Base-by-base conservation (phyloP, 805 yeast genomes). In the Barnettozyma salicaria region DNA sequence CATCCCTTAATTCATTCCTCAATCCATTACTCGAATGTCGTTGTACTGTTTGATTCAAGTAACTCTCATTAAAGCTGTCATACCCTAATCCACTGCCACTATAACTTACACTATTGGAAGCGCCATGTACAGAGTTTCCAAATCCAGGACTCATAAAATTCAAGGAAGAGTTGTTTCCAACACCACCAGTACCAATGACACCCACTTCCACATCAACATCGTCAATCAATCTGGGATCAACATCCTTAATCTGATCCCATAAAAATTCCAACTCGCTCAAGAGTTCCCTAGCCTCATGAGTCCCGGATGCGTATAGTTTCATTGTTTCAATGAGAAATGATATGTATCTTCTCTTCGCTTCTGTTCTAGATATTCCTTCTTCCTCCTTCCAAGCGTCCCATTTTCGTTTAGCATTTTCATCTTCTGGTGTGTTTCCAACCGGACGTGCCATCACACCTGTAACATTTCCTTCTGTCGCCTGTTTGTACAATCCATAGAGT, bases 301-400 rank as follows among this genome's bases (percentile, higher is more conserved):
- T 73, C 9, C 80, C 80, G 46, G 76, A 68, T 14, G 87, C 88
- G 48, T 80, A 80, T 3, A 70, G 61, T 40, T 67, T 65, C 88
- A 86, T 80, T 6, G 92, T 80, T 34, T 78, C 80, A 19, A 87
- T 74, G 27, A 86, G 67, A 43, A 67, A 75, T 26, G 77, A 67
- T 19, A 85, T 79, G 55, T 86, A 86, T 33, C 68, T 61, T 30
- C 81, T 64, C 55, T 87, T 85, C 3, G 95, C 95, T 49, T 82
- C 86, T 0, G 80, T 74, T 41, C 68, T 71, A 14, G 76, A 52
- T 19, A 82, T 52, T 0, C 95, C 94, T 44, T 78, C 75, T 49
- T 82, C 84, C 18, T 70, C 57, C 45, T 80, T 76, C 95, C 96
- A 86, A 0, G 95, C 87, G 49, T 82, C 89, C 81, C 88, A 83